phyloP scores from a whole-genome alignment of 805 yeast genomes.

The Diddensiella transvaalensis region DNA sequence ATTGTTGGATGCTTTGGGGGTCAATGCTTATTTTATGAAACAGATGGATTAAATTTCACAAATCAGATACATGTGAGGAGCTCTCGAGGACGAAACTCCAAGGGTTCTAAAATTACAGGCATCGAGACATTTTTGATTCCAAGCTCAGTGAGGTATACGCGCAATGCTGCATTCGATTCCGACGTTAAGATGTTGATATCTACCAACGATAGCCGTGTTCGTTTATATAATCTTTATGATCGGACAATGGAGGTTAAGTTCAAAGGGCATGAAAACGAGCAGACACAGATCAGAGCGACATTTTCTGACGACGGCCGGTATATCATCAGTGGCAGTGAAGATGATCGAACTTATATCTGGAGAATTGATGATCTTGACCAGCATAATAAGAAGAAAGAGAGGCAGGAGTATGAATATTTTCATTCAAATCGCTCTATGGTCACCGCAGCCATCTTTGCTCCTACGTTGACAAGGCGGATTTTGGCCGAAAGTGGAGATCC shows the following conservation, averaged over 20 bases:
- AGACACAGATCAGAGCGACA: slow-evolving; percentile 68
- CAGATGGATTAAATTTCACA: slow-evolving; percentile 58
- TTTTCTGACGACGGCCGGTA: slow-evolving; percentile 53
- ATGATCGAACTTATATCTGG: slow-evolving; percentile 87
- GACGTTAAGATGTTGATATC: slow-evolving; percentile 54
- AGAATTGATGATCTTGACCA: slow-evolving; percentile 34
- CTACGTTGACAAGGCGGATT: slow-evolving; percentile 58
- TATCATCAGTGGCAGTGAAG: slow-evolving; percentile 80
- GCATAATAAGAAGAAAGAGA: slow-evolving; percentile 25
- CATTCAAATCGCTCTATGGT: slow-evolving; percentile 74
- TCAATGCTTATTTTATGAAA: slow-evolving; percentile 53
- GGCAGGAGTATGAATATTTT: slow-evolving; percentile 62
- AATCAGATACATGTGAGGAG: slow-evolving; percentile 41
- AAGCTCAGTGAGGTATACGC: slow-evolving; percentile 6
- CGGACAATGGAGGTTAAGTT: slow-evolving; percentile 59
- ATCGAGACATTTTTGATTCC: slow-evolving; percentile 41
- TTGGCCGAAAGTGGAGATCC: slow-evolving; percentile 75
- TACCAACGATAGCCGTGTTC: slow-evolving; percentile 75
- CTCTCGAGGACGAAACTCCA: slow-evolving; percentile 30
- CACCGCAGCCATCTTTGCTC: slow-evolving; percentile 77
- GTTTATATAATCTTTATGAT: slow-evolving; percentile 57
- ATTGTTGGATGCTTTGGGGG: slow-evolving; percentile 81
- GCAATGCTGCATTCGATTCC: slow-evolving; percentile 24
- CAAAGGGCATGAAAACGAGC: slow-evolving; percentile 68
- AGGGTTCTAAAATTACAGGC: slow-evolving; percentile 71